Conservation (phyloP, 2,329 filamentous ascomycete species). For the Leptodontidium sp. region DNA sequence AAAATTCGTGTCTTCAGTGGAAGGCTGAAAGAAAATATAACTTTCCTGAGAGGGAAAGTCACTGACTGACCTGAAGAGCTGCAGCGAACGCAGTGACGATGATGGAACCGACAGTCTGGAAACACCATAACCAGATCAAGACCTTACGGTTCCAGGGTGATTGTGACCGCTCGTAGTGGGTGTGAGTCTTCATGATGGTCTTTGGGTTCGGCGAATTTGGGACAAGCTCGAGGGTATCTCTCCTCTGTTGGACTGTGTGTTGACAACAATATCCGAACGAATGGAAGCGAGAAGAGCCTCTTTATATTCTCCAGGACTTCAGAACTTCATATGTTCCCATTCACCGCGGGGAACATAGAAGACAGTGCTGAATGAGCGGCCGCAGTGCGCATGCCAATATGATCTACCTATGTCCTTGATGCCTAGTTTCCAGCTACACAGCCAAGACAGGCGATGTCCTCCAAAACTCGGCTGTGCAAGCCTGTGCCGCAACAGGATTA, state of each 20-base stretch:
- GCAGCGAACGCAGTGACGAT: constrained; percentile 10
- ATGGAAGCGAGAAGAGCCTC: background rate
- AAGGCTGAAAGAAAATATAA: background rate
- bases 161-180: background rate
- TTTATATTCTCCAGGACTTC: background rate
- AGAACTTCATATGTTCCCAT: background rate
- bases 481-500: background rate
- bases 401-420: constrained; percentile 2
- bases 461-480: constrained; percentile 11
- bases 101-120: constrained; percentile 9
- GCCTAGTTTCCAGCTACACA: background rate
- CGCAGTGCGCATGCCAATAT: constrained; percentile 3
- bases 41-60: background rate
- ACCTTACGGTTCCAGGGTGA: constrained; percentile 6
- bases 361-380: background rate
- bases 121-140: constrained; percentile 8
- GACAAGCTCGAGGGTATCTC: background rate
- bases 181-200: background rate
- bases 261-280: background rate
- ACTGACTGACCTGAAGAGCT: background rate
- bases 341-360: background rate
- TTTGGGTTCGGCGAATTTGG: too few species aligned
- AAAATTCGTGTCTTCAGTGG: background rate
- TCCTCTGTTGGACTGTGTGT: background rate
- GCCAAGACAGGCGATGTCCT: constrained; percentile 8